Evolutionary conservation across 805 yeast genomes (phyloP).

Genomic region (Suhomyces vadensis): DNA sequence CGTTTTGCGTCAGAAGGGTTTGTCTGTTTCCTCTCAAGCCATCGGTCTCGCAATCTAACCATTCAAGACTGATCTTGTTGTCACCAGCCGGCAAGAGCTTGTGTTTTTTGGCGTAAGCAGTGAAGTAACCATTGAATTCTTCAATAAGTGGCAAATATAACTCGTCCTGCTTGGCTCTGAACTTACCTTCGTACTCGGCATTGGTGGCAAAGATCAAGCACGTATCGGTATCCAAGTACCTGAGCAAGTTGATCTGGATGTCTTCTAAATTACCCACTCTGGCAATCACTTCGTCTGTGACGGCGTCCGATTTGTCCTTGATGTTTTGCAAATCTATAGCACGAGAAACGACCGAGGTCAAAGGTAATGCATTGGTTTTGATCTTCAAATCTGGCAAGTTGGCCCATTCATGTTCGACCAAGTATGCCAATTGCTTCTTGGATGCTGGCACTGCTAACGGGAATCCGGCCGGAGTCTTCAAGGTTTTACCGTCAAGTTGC

Average conservation of each 20-base stretch:
- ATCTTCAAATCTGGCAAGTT: conserved; percentile 62
- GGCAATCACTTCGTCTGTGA: conserved; percentile 48
- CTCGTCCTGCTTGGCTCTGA: conserved; percentile 79
- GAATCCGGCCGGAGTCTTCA: conserved; percentile 84
- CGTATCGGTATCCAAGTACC: conserved; percentile 94
- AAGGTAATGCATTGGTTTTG: conserved; percentile 77
- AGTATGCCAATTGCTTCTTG: conserved; percentile 64
- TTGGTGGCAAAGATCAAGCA: conserved; percentile 80
- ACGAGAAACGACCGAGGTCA: conserved; percentile 84
- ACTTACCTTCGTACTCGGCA: conserved; percentile 77
- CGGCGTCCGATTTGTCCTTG: conserved; percentile 37
- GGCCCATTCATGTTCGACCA: conserved; percentile 88
- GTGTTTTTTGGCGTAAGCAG: conserved; percentile 35
- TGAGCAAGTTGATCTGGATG: conserved; percentile 60
- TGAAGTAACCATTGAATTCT: conserved; percentile 62
- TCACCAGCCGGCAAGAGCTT: conserved; percentile 24
- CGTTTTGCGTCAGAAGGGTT: conserved; percentile 53
- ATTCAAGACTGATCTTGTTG: conserved; percentile 45
- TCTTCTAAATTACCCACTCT: conserved; percentile 64
- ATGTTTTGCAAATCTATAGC: conserved; percentile 67
- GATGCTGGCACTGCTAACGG: conserved; percentile 60
- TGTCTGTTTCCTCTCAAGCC: conserved; percentile 85
- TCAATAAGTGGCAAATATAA: conserved; percentile 72
- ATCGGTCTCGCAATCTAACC: conserved; percentile 76
- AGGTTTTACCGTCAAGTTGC: conserved; percentile 70